Evolutionary conservation across 2,329 filamentous ascomycete genomes (phyloP).

Genomic region (Trichoderma arundinaceum): DNA sequence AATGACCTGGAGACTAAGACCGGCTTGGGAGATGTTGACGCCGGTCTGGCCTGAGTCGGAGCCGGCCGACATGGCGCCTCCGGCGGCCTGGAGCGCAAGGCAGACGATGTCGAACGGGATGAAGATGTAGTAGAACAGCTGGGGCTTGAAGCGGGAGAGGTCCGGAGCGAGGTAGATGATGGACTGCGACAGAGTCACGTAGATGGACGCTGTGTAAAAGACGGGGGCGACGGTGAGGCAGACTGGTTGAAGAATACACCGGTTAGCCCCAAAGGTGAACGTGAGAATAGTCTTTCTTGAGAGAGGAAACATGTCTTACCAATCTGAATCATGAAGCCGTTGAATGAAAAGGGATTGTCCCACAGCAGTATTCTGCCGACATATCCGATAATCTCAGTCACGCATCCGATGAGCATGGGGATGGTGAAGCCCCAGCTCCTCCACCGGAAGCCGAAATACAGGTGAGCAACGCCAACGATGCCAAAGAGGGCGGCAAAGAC

Average conservation of each 20-base stretch:
- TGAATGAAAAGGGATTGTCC: constrained; percentile 62
- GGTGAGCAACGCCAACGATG: constrained; percentile 49
- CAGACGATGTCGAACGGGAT: constrained; percentile 63
- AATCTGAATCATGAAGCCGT: constrained; percentile 70
- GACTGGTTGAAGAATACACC: constrained; percentile 41
- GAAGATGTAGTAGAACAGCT: constrained; percentile 55
- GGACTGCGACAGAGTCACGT: constrained; percentile 61
- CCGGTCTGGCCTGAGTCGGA: constrained; percentile 49
- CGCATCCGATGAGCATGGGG: constrained; percentile 61
- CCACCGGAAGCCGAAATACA: constrained; percentile 54
- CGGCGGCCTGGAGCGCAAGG: constrained; percentile 62
- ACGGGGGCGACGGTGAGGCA: constrained; percentile 60
- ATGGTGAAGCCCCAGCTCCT: constrained; percentile 55
- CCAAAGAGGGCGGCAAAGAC: constrained; percentile 58
- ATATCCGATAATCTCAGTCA: constrained; percentile 67
- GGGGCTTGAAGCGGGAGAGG: constrained; percentile 52
- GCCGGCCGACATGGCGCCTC: constrained; percentile 58
- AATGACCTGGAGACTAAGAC: constrained; percentile 64
- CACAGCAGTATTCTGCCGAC: constrained; percentile 62
- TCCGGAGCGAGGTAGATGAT: constrained; percentile 49
- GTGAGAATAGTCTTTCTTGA: no score
- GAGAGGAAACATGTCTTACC: constrained; percentile 45
- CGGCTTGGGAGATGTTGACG: constrained; percentile 52
- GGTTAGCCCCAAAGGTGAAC: neutral
- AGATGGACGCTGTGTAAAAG: constrained; percentile 66